Base-by-base conservation (phyloP, 1,284 basidiomycete species). In the Sphaerobolus stellatus region DNA sequence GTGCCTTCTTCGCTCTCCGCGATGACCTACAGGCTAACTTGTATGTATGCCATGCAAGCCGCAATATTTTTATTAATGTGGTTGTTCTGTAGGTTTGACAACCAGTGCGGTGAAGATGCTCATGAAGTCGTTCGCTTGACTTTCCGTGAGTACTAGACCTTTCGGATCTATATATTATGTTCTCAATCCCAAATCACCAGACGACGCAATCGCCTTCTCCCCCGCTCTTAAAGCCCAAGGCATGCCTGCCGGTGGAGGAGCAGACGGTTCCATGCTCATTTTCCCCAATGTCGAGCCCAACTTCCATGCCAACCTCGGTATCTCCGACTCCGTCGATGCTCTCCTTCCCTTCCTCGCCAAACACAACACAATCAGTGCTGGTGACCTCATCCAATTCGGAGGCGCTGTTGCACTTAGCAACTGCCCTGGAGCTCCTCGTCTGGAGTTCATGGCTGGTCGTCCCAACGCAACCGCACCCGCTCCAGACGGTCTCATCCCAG, bases 341-440 rank as follows among this genome's bases (percentile, higher is more conserved):
- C 58, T 61, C 47, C 51, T 38, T 24, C 58, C 62, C 1, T 60
- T 64, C 53, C 45, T 62, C 29, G 44, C 47, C 4, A 30, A 22
- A 28, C 38, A 52, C 43, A 28, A 43, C 38, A 43, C 40, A 14
- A 44, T 62, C 22, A 20, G 50, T 16, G 53, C 24, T 41, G 11
- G 43, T 22, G 25, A 48, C 44, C 70, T 69, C 62, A 72, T 76
- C 54, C 73, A 76, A 58, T 75, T 76, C 49, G 72, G 72, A 16
- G 74, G 70, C 31, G 74, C 73, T 8, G 71, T 74, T 34, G 52
- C n/a, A 34, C 27, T 53, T 46, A 28, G 52, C 20, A 61, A 61
- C 53, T 62, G 60, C 49, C 59, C 60, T 24, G 60, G 60, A 46
- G 60, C 59, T 4, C 60, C 60, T 8, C 54, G 41, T 11, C 50